phyloP scores from a whole-genome alignment of 2,329 filamentous ascomycete genomes.

The Simplicillium sp. region DNA sequence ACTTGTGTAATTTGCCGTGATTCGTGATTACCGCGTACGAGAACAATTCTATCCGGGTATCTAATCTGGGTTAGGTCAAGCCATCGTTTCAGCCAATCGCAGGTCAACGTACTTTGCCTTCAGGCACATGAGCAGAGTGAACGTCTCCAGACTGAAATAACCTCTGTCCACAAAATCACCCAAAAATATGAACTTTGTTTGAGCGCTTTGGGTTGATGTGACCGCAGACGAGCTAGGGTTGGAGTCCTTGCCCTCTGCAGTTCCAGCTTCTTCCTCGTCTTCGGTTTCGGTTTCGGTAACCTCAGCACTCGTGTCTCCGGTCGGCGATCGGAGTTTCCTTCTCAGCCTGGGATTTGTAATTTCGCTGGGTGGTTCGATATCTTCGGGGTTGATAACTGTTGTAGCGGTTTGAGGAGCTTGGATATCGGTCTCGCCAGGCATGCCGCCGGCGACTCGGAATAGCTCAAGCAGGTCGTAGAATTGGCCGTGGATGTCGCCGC shows the following conservation, averaged over 20 bases:
- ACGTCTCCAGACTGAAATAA: constrained; percentile 96
- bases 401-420: constrained; percentile 60
- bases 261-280: constrained; percentile 37
- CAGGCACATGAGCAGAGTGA: constrained; percentile 90
- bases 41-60: constrained; percentile 89
- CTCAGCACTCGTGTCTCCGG: constrained; percentile 36
- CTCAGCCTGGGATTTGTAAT: constrained; percentile 82
- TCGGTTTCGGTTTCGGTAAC: constrained; percentile 37
- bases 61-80: constrained; percentile 30
- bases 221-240: constrained; percentile 20
- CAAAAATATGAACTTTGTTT: constrained; percentile 50
- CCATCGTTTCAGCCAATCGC: constrained; percentile 11
- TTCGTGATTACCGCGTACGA: constrained; percentile 97
- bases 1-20: constrained; percentile 96
- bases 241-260: constrained; percentile 22
- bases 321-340: constrained; percentile 61
- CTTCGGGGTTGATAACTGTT: constrained; percentile 76
- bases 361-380: constrained; percentile 81
- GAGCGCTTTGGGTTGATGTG: constrained; percentile 34
- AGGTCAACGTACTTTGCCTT: constrained; percentile 53
- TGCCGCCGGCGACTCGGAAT: constrained; percentile 91
- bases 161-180: constrained; percentile 97
- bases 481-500: constrained; percentile 96
- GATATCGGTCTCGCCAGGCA: constrained; percentile 74
- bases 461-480: constrained; percentile 97